These are phyloP conservation scores for Mediolabrus comicus DNA, from an alignment of 108 stramenopile genomes.

Conservation along the genomic window DNA sequence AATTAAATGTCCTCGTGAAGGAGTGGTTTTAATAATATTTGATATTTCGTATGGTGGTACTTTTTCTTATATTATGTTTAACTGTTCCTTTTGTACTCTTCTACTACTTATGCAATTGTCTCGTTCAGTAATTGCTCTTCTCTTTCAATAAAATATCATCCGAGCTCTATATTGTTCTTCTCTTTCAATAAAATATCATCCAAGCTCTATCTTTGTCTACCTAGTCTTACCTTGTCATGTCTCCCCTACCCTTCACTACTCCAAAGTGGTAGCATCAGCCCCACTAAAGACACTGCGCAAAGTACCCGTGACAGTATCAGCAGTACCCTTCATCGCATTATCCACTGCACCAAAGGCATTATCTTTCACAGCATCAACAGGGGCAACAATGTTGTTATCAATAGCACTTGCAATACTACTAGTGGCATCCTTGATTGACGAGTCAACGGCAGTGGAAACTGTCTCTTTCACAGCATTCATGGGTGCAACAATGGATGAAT, in stretches of 20 bases:
- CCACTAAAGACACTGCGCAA: neutral
- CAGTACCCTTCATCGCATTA: neutral
- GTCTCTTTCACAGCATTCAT: slow-evolving; percentile 2
- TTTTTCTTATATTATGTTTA: too few species aligned
- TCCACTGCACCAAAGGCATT: neutral
- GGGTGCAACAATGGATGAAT: neutral
- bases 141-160: too few species aligned
- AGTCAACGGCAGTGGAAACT: slow-evolving; percentile 2
- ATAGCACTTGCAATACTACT: neutral
- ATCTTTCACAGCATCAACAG: neutral
- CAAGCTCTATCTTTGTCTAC: neutral
- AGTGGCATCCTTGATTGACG: slow-evolving; percentile 3
- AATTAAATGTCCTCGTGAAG: too few species aligned
- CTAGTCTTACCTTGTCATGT: neutral
- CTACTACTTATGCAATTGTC: too few species aligned
- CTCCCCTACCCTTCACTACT: neutral
- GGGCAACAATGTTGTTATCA: neutral
- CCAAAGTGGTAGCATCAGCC: neutral
- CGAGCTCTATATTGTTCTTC: too few species aligned
- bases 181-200: too few species aligned
- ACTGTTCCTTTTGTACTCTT: too few species aligned
- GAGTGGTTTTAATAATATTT: too few species aligned
- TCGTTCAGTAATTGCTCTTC: too few species aligned
- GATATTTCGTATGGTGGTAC: too few species aligned
- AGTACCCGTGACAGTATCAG: neutral